Base-by-base conservation (phyloP, 768 basidiomycete species). In the Galerina marginata region DNA sequence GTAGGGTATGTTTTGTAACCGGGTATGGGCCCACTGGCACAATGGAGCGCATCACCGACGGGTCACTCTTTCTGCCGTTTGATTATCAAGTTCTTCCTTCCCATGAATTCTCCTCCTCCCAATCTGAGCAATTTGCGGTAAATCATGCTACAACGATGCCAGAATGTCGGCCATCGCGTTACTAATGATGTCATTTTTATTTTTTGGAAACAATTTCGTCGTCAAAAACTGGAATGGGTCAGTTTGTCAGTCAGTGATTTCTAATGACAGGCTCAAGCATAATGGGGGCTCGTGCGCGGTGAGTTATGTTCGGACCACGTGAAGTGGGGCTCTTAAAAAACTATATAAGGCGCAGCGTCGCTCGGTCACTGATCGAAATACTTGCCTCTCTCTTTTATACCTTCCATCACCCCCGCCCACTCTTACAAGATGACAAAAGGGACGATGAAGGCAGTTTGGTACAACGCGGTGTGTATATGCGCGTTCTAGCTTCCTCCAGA, bases 371-470 rank as follows among this genome's bases (percentile, higher is more conserved):
- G n/a, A 15, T 38, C 26, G 9, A 10, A 9, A 14, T 16, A 25
- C 9, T 14, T 48, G 33, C 20, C 40, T 43, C 36, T 48, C n/a
- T 7, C 7, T 26, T 45, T 26, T 9, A 23, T 14, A 10, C 39
- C 26, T 25, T 39, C 29, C 29, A 33, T 38, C 36, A 47, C 4
- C 44, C 47, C 29, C 63, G 39, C 54, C 48, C 9, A 54, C 53
- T 26, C 44, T 40, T 14, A 37, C 56, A 63, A 61, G 69, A 86
- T 86, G 84, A 78, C 82, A 52, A 70, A 85, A 71, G 84, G 82
- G 74, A 84, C 79, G 25, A 92, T 93, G 91, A 84, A 85, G 74
- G 91, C 91, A 15, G 75, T 91, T 65, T 91, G 83, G 78, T 93
- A 91, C 76, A 82, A 81, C 67, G 80, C 80, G 62, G 90, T 91